Evolutionary conservation across 75 land plant genomes (phyloP).

Genomic region (Pinus taeda): DNA sequence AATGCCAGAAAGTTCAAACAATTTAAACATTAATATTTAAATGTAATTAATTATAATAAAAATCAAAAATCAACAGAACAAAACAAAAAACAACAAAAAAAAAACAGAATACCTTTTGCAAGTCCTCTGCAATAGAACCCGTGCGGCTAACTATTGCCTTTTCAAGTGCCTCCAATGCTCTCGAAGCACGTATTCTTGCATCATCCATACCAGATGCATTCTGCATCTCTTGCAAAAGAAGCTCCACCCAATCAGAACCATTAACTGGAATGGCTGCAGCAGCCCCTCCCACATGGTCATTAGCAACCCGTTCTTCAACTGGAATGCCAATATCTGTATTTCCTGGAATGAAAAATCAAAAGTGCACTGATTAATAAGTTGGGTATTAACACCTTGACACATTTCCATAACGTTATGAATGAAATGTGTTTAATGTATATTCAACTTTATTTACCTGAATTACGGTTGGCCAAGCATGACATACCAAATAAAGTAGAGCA

Average conservation of each 20-base stretch:
- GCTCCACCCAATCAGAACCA: slow-evolving; percentile 77
- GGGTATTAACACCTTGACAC: background rate
- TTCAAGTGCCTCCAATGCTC: slow-evolving; percentile 59
- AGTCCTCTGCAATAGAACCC: slow-evolving; percentile 26
- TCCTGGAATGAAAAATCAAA: background rate
- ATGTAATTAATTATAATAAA: too few relatives aligned
- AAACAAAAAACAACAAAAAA: too few relatives aligned
- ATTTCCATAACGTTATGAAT: too few relatives aligned
- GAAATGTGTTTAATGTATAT: too few relatives aligned
- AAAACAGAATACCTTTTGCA: slow-evolving; percentile 41
- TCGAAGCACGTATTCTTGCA: slow-evolving; percentile 61
- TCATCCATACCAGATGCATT: slow-evolving; percentile 63
- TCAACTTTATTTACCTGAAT: too few relatives aligned
- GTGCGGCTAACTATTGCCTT: slow-evolving; percentile 43
- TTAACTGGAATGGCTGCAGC: slow-evolving; percentile 19
- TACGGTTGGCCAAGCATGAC: too few relatives aligned
- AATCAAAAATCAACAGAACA: too few relatives aligned
- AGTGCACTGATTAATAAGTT: background rate
- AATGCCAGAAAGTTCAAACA: background rate
- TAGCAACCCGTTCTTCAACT: background rate
- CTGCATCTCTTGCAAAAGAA: slow-evolving; percentile 72
- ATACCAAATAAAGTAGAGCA: too few relatives aligned
- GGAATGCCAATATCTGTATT: background rate
- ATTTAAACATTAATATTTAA: too few relatives aligned
- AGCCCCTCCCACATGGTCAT: background rate